These are phyloP conservation scores for Candida manassasensis DNA, from an alignment of 805 yeast species.

Conservation along the genomic window DNA sequence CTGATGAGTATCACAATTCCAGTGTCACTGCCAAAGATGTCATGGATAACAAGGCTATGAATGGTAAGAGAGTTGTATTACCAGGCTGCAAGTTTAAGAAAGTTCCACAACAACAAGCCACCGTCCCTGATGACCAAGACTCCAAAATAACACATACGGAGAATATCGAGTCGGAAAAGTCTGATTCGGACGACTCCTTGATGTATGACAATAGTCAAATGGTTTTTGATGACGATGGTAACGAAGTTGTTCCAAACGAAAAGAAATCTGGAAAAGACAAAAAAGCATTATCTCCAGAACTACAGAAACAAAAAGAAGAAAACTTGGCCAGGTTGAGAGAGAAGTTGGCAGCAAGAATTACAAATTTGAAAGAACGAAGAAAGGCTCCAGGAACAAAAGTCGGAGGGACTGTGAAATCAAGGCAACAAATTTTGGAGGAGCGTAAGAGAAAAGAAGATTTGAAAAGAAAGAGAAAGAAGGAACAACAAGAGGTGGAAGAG, in stretches of 20 bases:
- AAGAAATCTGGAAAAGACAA: constrained; percentile 14
- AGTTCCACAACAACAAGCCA: constrained; percentile 10
- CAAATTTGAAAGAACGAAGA: constrained; percentile 66
- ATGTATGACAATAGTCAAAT: constrained; percentile 27
- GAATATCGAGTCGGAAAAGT: constrained; percentile 13
- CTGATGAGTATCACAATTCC: constrained; percentile 37
- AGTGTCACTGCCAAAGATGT: constrained; percentile 58
- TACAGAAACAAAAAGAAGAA: constrained; percentile 45
- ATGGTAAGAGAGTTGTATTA: constrained; percentile 47
- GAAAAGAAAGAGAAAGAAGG: constrained; percentile 37
- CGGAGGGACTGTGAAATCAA: constrained; percentile 73
- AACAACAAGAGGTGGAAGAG: constrained; percentile 38
- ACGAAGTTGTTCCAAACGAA: constrained; percentile 15
- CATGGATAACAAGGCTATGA: constrained; percentile 47
- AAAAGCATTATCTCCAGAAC: constrained; percentile 39
- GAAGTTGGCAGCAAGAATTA: constrained; percentile 74
- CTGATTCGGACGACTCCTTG: constrained; percentile 21
- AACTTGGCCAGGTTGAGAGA: constrained; percentile 67
- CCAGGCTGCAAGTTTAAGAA: constrained; percentile 32
- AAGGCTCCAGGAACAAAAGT: constrained; percentile 86
- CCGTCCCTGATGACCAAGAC: constrained; percentile 3
- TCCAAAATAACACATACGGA: constrained; percentile 1
- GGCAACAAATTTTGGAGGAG: constrained; percentile 73
- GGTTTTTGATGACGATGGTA: constrained; percentile 64
- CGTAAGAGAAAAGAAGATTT: constrained; percentile 47